Base-by-base conservation (phyloP, 768 basidiomycete species). In the Tylopilus balloui region DNA sequence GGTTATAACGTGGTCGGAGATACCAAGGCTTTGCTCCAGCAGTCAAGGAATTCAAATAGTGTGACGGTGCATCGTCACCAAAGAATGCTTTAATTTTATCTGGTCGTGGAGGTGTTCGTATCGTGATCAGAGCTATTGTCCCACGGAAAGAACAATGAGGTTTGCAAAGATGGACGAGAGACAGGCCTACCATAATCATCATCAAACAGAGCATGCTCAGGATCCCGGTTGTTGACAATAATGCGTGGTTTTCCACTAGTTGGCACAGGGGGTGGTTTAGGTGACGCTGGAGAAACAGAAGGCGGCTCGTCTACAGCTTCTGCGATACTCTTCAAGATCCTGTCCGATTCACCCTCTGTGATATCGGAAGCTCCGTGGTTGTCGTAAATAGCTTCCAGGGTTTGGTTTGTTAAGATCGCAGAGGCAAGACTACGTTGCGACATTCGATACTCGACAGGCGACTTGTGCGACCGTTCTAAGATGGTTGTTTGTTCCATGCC, bases 1-100 rank as follows among this genome's bases (percentile, higher is more conserved):
- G 71, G 42, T 69, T 71, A 60, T 81, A 82, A 47, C 77, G 78
- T 20, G 76, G 72, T 1, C 74, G 74, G 28, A 88, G 71, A 58
- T 80, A 86, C 78, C 77, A 80, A 13, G 85, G 80, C 52, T 74
- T 72, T 42, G 70, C 50, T 36, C 72, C 71, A 2, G 74, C 71
- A 24, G 68, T 68, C 39, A 71, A 55, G 39, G 65, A 68, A 27
- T 65, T 66, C 39, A 78, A 56, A 53, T 73, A 73, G 42, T 71
- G 66, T 19, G 64, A 63, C 0, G 80, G 79, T 9, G 73, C 73
- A 31, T 79, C 79, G 8, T 71, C 67, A 7, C 81, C 81, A 53
- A 83, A 71, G 39, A 80, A 62, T 54, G 75, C 74, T 42, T 67
- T 65, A 45, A 81, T 71, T 57, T 82, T 82, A 36, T 67, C 49